Evolutionary conservation across 2,329 filamentous ascomycete genomes (phyloP).

Genomic region (Xylaria sp.): DNA sequence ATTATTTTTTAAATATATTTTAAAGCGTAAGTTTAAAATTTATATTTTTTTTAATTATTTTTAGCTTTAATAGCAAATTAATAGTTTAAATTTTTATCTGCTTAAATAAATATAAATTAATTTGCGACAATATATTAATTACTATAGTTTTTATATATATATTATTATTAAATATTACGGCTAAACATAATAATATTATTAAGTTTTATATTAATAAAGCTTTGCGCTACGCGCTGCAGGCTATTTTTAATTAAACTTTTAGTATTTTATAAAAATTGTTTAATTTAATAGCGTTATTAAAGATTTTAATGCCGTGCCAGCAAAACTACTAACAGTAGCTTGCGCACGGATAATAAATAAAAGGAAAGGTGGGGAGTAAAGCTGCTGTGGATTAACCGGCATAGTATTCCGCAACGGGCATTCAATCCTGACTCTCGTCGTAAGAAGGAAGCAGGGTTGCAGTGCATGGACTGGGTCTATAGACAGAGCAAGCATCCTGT

Average conservation of each 20-base stretch:
- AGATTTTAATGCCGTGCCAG: too few species aligned
- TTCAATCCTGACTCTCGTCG: neutral
- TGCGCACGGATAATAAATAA: too few species aligned
- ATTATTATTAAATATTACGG: neutral
- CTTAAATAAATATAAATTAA: neutral
- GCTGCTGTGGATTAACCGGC: neutral
- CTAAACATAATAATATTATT: too few species aligned
- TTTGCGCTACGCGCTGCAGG: too few species aligned
- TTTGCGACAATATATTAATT: neutral
- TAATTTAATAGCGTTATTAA: too few species aligned
- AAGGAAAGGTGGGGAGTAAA: neutral
- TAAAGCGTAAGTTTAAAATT: neutral
- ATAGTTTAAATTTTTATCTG: conserved; percentile 1
- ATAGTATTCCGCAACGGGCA: neutral
- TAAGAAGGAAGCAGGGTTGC: neutral
- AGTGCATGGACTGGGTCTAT: conserved; percentile 15
- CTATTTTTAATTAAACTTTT: too few species aligned
- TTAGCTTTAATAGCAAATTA: neutral
- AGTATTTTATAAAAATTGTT: too few species aligned
- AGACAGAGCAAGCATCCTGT: neutral
- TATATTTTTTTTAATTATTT: neutral
- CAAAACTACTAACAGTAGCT: too few species aligned
- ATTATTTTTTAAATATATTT: neutral
- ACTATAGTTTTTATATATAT: conserved; percentile 4
- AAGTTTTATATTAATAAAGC: too few species aligned